Conservation (phyloP, 768 basidiomycete species). For the Naganishia vaughanmartiniae region DNA sequence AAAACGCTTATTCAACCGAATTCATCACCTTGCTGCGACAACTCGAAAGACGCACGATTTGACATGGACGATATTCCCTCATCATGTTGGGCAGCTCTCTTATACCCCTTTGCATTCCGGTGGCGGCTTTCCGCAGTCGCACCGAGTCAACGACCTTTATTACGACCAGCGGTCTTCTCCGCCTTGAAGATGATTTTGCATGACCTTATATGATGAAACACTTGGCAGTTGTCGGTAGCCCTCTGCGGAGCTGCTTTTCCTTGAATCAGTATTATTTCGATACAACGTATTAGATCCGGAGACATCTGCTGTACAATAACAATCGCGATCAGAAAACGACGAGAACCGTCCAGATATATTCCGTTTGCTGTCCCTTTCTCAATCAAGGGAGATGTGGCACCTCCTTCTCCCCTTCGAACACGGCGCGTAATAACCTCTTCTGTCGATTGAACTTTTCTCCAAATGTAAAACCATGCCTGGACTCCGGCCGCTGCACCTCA, state of each 20-base stretch:
- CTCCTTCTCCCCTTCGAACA: slow-evolving; percentile 6
- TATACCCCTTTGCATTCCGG: neutral
- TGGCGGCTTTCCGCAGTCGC: neutral
- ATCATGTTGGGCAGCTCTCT: neutral
- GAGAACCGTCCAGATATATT: neutral
- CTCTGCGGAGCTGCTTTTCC: neutral
- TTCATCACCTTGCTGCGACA: neutral
- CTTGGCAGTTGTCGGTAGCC: neutral
- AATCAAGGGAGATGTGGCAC: neutral
- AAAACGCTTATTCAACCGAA: neutral
- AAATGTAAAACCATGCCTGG: too few species aligned
- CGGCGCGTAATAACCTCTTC: neutral
- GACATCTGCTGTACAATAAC: neutral
- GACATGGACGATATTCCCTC: neutral
- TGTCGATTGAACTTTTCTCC: neutral
- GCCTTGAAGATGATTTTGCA: neutral
- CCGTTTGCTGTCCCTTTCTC: neutral
- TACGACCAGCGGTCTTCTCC: slow-evolving; percentile 4
- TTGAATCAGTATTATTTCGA: neutral
- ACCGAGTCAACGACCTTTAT: neutral
- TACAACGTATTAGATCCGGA: too few species aligned
- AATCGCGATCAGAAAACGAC: neutral
- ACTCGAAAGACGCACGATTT: neutral
- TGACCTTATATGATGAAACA: neutral
- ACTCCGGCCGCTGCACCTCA: neutral